These are phyloP conservation scores for Saccharata proteae DNA, from an alignment of 2,329 filamentous ascomycete genomes.

Conservation along the genomic window DNA sequence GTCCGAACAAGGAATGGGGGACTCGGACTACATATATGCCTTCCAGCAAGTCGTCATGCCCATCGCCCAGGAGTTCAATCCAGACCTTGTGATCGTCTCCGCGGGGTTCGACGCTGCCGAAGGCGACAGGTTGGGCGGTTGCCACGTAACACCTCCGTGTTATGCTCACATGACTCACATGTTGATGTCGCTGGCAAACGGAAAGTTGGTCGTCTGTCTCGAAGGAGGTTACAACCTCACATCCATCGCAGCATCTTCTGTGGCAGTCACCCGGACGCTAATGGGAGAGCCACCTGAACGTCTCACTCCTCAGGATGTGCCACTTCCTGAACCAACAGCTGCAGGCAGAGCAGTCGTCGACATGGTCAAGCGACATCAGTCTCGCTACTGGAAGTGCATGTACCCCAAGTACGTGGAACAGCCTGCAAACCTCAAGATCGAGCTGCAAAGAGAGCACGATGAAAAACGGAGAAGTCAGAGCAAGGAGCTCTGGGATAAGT, in stretches of 20 bases:
- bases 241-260: constrained; percentile 83
- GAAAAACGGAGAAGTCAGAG: constrained; percentile 68
- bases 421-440: constrained; percentile 16
- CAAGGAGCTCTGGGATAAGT: constrained; percentile 55
- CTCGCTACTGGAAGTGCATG: constrained; percentile 77
- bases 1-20: constrained; percentile 68
- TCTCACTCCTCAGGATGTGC: too few species aligned
- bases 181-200: constrained; percentile 87
- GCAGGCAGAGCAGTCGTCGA: too few species aligned
- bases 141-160: constrained; percentile 79
- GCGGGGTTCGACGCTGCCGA: constrained; percentile 93
- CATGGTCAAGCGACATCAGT: constrained; percentile 46
- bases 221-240: constrained; percentile 92
- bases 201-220: constrained; percentile 82
- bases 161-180: constrained; percentile 99
- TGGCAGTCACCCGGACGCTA: constrained; percentile 80
- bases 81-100: constrained; percentile 88
- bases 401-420: constrained; percentile 46
- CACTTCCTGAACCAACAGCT: constrained; percentile 30
- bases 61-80: constrained; percentile 83
- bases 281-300: constrained; percentile 86
- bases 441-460: constrained; percentile 59
- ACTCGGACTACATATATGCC: constrained; percentile 91
- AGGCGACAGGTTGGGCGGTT: constrained; percentile 84
- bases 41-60: constrained; percentile 97